Evolutionary conservation across 345 rosid genomes (phyloP).

Genomic region (Jatropha curcas): DNA sequence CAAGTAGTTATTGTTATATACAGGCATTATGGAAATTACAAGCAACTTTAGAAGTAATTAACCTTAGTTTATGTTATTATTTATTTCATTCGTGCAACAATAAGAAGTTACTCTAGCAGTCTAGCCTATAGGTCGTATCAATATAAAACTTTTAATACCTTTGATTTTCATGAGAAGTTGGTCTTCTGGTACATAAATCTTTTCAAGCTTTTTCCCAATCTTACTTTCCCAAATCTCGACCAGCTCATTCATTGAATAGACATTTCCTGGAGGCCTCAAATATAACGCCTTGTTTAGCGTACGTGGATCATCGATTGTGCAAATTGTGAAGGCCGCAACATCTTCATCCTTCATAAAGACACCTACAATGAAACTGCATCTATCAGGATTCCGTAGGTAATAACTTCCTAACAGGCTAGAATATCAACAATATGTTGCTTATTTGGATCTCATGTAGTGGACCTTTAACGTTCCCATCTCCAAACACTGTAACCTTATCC

Average conservation of each 20-base stretch:
- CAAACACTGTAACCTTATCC: constrained; percentile 62
- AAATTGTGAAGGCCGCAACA: constrained; percentile 63
- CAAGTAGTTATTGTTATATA: background rate
- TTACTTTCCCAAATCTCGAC: constrained; percentile 68
- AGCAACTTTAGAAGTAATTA: background rate
- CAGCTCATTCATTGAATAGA: constrained; percentile 67
- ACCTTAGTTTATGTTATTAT: too few relatives aligned
- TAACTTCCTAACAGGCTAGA: background rate
- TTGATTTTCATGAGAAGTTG: constrained; percentile 57
- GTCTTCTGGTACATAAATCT: constrained; percentile 52
- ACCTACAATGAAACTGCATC: constrained; percentile 36
- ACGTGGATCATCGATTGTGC: constrained; percentile 64
- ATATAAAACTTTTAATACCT: constrained; percentile 40
- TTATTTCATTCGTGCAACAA: background rate
- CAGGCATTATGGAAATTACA: background rate
- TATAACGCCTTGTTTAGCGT: constrained; percentile 61
- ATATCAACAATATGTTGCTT: background rate
- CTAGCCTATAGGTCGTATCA: constrained; percentile 16
- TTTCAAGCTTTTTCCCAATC: constrained; percentile 60
- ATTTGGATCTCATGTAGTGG: constrained; percentile 7
- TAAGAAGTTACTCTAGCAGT: background rate
- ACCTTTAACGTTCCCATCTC: constrained; percentile 77
- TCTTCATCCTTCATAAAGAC: constrained; percentile 61
- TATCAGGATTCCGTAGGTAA: background rate
- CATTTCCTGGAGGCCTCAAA: constrained; percentile 67